Conservation (phyloP, 306 rosid species). For the Dalbergia cochinchinensis region DNA sequence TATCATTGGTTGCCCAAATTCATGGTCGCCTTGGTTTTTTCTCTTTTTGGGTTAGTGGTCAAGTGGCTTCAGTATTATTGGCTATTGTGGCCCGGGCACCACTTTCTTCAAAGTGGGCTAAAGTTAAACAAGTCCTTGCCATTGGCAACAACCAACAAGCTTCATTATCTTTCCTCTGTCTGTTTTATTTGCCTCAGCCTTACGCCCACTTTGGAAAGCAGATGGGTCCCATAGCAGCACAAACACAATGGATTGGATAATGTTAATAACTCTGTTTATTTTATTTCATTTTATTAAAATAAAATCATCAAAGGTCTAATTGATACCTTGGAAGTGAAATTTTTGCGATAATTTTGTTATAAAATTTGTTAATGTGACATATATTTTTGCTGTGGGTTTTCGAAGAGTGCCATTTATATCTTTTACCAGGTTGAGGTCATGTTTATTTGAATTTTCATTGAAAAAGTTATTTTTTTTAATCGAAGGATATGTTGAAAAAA, state of each 20-base stretch:
- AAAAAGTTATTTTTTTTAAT: too few species aligned
- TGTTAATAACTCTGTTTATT: not conserved
- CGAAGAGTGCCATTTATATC: too few species aligned
- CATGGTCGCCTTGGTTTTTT: not conserved
- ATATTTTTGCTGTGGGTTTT: too few species aligned
- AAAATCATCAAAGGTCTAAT: too few species aligned
- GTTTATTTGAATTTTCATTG: too few species aligned
- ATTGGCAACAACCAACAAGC: constrained; percentile 9
- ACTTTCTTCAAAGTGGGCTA: constrained; percentile 37
- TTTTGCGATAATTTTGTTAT: too few species aligned
- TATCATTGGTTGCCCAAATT: constrained; percentile 10
- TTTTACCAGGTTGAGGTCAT: too few species aligned
- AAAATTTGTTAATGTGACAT: too few species aligned
- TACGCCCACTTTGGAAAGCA: not conserved
- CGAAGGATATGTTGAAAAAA: too few species aligned
- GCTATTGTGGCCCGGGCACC: constrained; percentile 1
- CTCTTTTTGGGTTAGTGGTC: not conserved
- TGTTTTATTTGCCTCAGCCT: constrained; percentile 3
- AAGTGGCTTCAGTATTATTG: constrained; percentile 29
- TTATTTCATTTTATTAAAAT: too few species aligned
- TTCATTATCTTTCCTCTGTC: constrained; percentile 10
- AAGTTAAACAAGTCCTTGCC: not conserved
- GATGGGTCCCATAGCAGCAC: constrained; percentile 33
- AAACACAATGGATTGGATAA: not conserved
- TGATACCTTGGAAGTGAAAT: too few species aligned